Base-by-base conservation (phyloP, 257 asterid genomes). In the Solanum tarijense region DNA sequence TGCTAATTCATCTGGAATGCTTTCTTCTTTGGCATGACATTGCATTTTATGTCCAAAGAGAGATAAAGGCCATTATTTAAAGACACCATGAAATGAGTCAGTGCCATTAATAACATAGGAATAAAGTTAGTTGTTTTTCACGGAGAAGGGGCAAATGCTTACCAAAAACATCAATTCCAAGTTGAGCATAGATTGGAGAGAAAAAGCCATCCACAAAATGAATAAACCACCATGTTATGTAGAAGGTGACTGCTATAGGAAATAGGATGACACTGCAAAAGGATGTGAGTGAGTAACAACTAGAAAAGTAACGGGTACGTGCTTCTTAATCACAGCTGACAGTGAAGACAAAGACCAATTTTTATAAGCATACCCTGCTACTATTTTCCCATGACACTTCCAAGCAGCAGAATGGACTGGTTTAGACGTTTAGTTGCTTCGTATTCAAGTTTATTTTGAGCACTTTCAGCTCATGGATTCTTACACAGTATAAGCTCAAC, bases 151-250 rank as follows among this genome's bases (percentile, higher is more conserved):
- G 11, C 20, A 82, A 82, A 87, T 41, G 87, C 90, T 86, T 88
- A 91, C 93, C 93, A 65, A 91, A 91, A 11, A 91, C 87, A 58
- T 91, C 89, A 83, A 91, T 88, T 55, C 93, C 93, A 71, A 91
- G 92, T 68, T 91, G 91, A 69, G 89, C 87, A 79, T 89, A 91
- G 65, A 91, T 90, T 23, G 91, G 93, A 16, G 92, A 90, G 91
- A 90, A 91, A 88, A 91, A 91, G 12, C 93, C 89, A 84, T 91
- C 93, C 69, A 91, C 93, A 31, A 91, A 88, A 82, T 91, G 93
- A 84, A 91, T 91, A 84, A 91, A 90, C 93, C 93, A 91, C 93
- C 93, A 91, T 31, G 93, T 91, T 86, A 89, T 84, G 43, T 90
- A 91, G 90, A 91, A 91, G 18, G 93, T 91, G 90, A 91, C 78